These are phyloP conservation scores for Cymbopogon flexuosus DNA, from an alignment of 202 grass and related monocot genomes.

Conservation along the genomic window DNA sequence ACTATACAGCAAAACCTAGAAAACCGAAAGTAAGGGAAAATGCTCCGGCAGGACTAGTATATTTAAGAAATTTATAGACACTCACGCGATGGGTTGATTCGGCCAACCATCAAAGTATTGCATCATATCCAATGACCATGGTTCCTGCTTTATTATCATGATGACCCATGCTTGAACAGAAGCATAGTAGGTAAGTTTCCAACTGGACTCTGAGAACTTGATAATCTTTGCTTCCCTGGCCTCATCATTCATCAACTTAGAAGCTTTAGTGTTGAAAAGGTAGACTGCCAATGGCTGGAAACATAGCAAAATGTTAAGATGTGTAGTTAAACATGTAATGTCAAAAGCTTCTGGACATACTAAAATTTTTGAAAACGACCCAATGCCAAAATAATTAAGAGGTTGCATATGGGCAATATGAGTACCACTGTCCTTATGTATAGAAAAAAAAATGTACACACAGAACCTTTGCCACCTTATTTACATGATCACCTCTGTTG, in stretches of 20 bases:
- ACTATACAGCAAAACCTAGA: not conserved
- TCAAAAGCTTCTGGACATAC: not conserved
- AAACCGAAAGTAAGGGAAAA: not conserved
- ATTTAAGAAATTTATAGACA: conserved; percentile 16
- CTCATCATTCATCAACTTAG: conserved; percentile 55
- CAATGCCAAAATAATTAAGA: not conserved
- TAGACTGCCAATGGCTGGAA: conserved; percentile 66
- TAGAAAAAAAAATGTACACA: not conserved
- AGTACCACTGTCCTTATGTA: not conserved
- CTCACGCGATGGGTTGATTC: conserved; percentile 66
- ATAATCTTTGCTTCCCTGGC: conserved; percentile 53
- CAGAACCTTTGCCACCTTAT: not conserved
- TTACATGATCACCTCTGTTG: not conserved
- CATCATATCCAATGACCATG: conserved; percentile 74
- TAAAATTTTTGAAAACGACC: not conserved
- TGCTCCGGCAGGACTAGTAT: not conserved
- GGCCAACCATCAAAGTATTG: conserved; percentile 87
- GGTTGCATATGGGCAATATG: not conserved
- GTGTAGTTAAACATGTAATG: not conserved
- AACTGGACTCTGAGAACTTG: conserved; percentile 96
- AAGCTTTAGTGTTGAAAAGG: conserved; percentile 52
- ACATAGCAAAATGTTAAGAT: conserved; percentile 14
- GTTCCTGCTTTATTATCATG: conserved; percentile 69
- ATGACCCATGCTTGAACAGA: conserved; percentile 81
- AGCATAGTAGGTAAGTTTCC: conserved; percentile 91